Base-by-base conservation (phyloP, 192 early-diverging fungal species). In the Umbelopsis isabellina region DNA sequence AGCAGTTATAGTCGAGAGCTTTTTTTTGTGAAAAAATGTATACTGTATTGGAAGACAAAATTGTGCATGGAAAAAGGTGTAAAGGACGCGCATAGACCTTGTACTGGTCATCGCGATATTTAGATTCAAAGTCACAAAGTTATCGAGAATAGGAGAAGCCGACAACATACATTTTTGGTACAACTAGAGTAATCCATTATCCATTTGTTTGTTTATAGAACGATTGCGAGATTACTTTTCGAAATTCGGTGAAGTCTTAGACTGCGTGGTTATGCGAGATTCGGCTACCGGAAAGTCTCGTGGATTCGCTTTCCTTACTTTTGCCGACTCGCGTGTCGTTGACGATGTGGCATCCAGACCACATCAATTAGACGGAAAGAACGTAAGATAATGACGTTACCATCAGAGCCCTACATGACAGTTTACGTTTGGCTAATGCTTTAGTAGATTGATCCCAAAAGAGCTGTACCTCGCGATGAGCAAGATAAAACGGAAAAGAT, bases 401-500 rank as follows among this genome's bases (percentile, higher is more conserved):
- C n/a, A n/a, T n/a, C n/a, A n/a, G n/a, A n/a, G n/a, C n/a, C n/a
- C n/a, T n/a, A n/a, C n/a, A n/a, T n/a, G n/a, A n/a, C n/a, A n/a
- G n/a, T n/a, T n/a, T n/a, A n/a, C n/a, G 27, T 64, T 48, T 41
- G 27, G 3, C 30, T 69, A 15, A 46, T 23, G 27, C 25, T 25
- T 58, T 58, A 41, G 23, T 72, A 90, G 91, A 89, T 92, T 77
- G 88, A 91, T 79, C 89, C 92, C 4, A 93, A 92, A 67, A 85
- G 84, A 27, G 89, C 91, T 1, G 82, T 89, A 47, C 88, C 88
- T 51, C 85, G 91, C 37, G 88, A 90, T 65, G 91, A 93, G 49
- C 85, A 89, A 70, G 92, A 91, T 72, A 90, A 86, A 66, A 91
- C 86, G 11, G 90, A 93, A 73, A 97, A 97, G 84, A 87, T 97